Conservation (phyloP, 169 alveolate genomes). For the Eimeria zaria region DNA sequence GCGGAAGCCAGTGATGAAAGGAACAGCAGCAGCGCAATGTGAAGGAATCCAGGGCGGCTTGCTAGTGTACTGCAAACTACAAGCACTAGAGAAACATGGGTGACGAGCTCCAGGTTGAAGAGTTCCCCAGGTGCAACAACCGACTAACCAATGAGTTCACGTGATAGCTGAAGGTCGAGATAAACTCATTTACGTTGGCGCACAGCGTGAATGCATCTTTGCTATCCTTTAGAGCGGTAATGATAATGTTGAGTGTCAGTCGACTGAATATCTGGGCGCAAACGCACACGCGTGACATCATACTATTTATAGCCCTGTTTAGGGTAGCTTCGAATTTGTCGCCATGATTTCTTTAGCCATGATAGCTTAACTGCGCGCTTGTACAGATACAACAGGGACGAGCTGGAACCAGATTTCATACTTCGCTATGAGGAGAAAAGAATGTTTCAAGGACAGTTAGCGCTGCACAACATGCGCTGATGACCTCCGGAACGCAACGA, state of each 20-base stretch:
- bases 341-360: background rate
- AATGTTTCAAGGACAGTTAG: constrained; percentile 75
- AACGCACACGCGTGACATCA: background rate
- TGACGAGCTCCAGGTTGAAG: background rate
- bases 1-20: background rate
- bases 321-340: background rate
- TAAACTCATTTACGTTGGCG: constrained; percentile 64
- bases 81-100: background rate
- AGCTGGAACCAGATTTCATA: background rate
- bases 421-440: constrained; percentile 80
- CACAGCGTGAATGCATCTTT: constrained; percentile 40
- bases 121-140: background rate
- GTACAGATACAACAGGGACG: background rate
- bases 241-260: constrained; percentile 35
- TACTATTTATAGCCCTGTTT: background rate
- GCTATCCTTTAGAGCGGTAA: constrained; percentile 41
- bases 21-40: background rate
- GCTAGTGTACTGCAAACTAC: background rate
- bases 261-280: constrained; percentile 60
- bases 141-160: constrained; percentile 55
- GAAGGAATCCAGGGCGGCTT: background rate
- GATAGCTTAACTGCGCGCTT: background rate
- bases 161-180: constrained; percentile 62
- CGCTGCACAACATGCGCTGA: constrained; percentile 79
- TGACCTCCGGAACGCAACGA: constrained; percentile 77